Percentiles rank a stretch among this genome's conserved stretches.
Evolutionary conservation across 1,284 basidiomycete genomes (phyloP).

Genomic region (Porogramme epimiltina): DNA sequence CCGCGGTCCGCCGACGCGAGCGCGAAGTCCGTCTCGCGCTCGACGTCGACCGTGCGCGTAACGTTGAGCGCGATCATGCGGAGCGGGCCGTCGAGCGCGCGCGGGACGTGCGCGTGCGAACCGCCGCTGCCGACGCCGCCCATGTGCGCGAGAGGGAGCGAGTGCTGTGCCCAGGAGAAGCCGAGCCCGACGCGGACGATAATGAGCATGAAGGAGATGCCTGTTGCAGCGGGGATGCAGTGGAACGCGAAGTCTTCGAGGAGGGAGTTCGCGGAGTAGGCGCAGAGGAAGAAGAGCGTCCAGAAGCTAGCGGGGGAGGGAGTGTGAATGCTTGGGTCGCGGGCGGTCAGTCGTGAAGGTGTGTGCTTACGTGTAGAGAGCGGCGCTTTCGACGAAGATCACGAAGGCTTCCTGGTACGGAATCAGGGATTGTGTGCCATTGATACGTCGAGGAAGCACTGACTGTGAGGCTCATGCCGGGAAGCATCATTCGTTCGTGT

Average conservation of each 20-base stretch:
- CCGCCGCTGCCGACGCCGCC: too few species aligned
- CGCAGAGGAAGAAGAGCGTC: constrained; percentile 19
- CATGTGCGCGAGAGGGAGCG: background rate
- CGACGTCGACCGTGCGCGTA: constrained; percentile 15
- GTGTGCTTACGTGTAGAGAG: constrained; percentile 14
- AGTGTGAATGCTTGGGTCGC: background rate
- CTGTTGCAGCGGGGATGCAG: constrained; percentile 19
- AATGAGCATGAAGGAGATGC: constrained; percentile 23
- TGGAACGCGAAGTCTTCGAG: constrained; percentile 16
- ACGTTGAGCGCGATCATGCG: constrained; percentile 16
- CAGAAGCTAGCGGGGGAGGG: constrained; percentile 5
- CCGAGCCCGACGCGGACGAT: constrained; percentile 21
- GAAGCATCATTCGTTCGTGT: constrained; percentile 3
- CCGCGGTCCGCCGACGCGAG: background rate
- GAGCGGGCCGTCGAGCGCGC: constrained; percentile 3
- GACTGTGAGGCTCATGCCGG: constrained; percentile 7
- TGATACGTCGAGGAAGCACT: too few species aligned
- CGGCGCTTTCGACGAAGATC: constrained; percentile 18
- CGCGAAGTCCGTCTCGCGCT: constrained; percentile 19
- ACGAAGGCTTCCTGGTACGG: constrained; percentile 11
- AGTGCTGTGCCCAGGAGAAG: constrained; percentile 14
- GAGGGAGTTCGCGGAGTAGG: constrained; percentile 10
- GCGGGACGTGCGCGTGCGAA: background rate
- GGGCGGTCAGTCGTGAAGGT: background rate
- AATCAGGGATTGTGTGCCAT: too few species aligned